Evolutionary conservation across 176 grass and related monocot genomes (phyloP).

Genomic region (Zea luxurians): DNA sequence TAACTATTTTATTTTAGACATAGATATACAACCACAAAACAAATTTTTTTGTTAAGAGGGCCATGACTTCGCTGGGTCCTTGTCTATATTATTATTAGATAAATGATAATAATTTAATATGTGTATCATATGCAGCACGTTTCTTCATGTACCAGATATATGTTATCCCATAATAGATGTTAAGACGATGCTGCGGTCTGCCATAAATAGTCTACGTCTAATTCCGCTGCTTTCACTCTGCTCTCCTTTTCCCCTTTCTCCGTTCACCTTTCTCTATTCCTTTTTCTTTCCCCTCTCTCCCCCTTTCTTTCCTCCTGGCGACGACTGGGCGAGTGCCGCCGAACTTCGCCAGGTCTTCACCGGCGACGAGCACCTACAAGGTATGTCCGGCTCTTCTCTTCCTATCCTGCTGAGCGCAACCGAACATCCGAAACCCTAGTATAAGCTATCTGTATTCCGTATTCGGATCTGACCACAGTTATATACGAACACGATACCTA

Average conservation of each 20-base stretch:
- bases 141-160: too few species aligned
- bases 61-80: too few species aligned
- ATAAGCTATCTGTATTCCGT: background rate
- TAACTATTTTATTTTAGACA: too few species aligned
- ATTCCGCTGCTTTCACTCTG: background rate
- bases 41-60: too few species aligned
- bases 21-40: too few species aligned
- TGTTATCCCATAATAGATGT: too few species aligned
- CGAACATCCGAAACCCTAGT: background rate
- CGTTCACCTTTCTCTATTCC: background rate
- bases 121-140: too few species aligned
- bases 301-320: background rate
- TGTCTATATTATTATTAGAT: too few species aligned
- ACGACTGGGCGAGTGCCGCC: slow-evolving; percentile 10
- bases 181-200: too few species aligned
- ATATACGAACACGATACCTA: background rate
- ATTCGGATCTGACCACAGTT: slow-evolving; percentile 3
- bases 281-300: background rate
- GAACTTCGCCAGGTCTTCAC: background rate
- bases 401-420: background rate
- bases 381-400: background rate
- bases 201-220: background rate
- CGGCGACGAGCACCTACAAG: background rate
- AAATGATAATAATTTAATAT: too few species aligned
- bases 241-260: background rate